Percentiles rank a stretch among this genome's conserved stretches.
phyloP scores from a whole-genome alignment of 2,329 filamentous ascomycete species.

The Diaporthe capsici region DNA sequence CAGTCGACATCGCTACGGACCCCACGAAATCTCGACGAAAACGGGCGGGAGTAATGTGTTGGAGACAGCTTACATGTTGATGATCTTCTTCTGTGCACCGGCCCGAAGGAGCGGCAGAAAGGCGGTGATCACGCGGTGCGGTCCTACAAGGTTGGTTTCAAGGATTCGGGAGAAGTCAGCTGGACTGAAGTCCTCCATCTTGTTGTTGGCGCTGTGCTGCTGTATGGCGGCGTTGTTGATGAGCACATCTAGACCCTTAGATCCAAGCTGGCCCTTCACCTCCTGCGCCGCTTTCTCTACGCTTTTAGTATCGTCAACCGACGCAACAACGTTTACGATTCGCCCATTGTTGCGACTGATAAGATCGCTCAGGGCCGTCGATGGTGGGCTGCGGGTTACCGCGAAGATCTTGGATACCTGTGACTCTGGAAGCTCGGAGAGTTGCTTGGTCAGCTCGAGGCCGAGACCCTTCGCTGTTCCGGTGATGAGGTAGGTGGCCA shows the following conservation, averaged over 20 bases:
- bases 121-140: background rate
- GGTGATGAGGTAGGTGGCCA: constrained; percentile 26
- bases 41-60: too few relatives aligned
- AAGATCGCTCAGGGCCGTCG: background rate
- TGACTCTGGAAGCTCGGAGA: constrained; percentile 2
- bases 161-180: constrained; percentile 3
- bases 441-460: constrained; percentile 20
- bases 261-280: background rate
- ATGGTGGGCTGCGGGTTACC: background rate
- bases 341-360: background rate
- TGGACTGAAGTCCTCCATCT: constrained; percentile 9
- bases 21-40: background rate
- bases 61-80: background rate
- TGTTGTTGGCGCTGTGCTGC: constrained; percentile 1
- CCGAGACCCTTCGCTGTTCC: constrained; percentile 21
- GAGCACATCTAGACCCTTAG: background rate
- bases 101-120: background rate
- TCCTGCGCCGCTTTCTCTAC: background rate
- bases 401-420: constrained; percentile 9
- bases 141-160: constrained; percentile 13
- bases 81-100: background rate
- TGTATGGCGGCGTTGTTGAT: constrained; percentile 19
- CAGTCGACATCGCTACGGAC: background rate
- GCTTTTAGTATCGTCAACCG: constrained; percentile 5
- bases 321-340: background rate